phyloP scores from a whole-genome alignment of 768 basidiomycete genomes.

The Mycena polygramma region DNA sequence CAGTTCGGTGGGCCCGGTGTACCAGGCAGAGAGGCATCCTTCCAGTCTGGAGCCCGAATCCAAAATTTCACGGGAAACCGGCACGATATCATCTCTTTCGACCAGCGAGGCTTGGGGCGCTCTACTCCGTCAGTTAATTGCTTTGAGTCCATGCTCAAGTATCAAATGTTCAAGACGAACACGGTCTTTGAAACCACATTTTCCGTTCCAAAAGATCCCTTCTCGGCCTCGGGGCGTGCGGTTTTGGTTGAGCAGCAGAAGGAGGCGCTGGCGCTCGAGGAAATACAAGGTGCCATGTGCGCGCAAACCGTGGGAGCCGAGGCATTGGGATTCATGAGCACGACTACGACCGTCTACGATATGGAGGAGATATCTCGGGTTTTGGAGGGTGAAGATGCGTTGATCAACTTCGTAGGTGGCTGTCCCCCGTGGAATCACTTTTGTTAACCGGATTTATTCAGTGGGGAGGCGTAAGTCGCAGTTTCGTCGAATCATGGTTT shows the following conservation, averaged over 20 bases:
- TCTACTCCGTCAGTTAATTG: constrained; percentile 34
- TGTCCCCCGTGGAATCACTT: background rate
- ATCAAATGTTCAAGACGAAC: constrained; percentile 34
- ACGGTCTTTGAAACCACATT: constrained; percentile 39
- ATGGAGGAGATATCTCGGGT: constrained; percentile 37
- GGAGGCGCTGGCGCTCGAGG: constrained; percentile 34
- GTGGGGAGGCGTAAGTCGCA: constrained; percentile 28
- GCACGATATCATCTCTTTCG: constrained; percentile 40
- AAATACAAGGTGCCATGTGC: constrained; percentile 29
- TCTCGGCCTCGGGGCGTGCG: constrained; percentile 30
- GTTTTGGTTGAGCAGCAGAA: constrained; percentile 38
- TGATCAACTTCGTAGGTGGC: constrained; percentile 32
- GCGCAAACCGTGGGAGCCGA: constrained; percentile 29
- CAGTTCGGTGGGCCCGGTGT: constrained; percentile 35
- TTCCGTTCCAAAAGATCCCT: constrained; percentile 33
- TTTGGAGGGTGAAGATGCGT: constrained; percentile 29
- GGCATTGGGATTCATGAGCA: constrained; percentile 36
- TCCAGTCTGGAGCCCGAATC: constrained; percentile 12
- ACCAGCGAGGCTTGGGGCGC: constrained; percentile 37
- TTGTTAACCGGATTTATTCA: background rate
- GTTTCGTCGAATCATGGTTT: background rate
- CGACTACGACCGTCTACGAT: constrained; percentile 34
- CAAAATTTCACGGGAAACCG: constrained; percentile 31
- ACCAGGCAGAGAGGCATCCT: constrained; percentile 27
- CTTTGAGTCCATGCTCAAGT: constrained; percentile 28